Conservation (phyloP, 2,329 filamentous ascomycete genomes). For the Pezicula neosporulosa region DNA sequence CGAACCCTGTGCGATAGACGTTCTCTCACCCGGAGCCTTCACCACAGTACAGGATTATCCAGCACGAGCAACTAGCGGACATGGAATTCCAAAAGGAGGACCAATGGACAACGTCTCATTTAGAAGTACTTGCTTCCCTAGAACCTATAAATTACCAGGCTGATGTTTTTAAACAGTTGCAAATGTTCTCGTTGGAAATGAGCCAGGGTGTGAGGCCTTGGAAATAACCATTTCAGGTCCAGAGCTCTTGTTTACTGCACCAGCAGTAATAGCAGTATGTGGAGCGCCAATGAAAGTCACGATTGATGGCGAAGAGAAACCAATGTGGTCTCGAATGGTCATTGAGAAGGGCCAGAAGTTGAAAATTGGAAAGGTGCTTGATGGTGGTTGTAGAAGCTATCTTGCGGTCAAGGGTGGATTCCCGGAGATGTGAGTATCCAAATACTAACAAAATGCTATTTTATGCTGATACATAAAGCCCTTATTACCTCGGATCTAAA, state of each 20-base stretch:
- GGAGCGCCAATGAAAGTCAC: conserved; percentile 50
- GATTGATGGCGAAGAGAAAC: conserved; percentile 43
- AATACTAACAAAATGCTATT: too few species aligned
- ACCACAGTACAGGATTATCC: conserved; percentile 39
- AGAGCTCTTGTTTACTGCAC: conserved; percentile 50
- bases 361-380: conserved; percentile 50
- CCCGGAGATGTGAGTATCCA: conserved; percentile 29
- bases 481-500: conserved; percentile 41
- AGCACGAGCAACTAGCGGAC: conserved; percentile 34
- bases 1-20: conserved; percentile 28
- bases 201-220: conserved; percentile 45
- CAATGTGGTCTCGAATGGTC: conserved; percentile 53
- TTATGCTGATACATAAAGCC: conserved; percentile 5
- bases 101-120: conserved; percentile 34
- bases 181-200: conserved; percentile 57
- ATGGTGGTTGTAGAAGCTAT: conserved; percentile 52
- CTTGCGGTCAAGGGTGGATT: conserved; percentile 55
- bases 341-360: conserved; percentile 48
- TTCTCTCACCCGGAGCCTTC: conserved; percentile 31
- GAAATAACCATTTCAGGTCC: conserved; percentile 61
- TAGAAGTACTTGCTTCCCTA: not conserved
- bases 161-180: conserved; percentile 32
- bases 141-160: too few species aligned
- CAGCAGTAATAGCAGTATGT: conserved; percentile 53
- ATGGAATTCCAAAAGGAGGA: conserved; percentile 36